Evolutionary conservation across 164 flowering plant genomes (phyloP).

Genomic region (Macadamia tetraphylla): DNA sequence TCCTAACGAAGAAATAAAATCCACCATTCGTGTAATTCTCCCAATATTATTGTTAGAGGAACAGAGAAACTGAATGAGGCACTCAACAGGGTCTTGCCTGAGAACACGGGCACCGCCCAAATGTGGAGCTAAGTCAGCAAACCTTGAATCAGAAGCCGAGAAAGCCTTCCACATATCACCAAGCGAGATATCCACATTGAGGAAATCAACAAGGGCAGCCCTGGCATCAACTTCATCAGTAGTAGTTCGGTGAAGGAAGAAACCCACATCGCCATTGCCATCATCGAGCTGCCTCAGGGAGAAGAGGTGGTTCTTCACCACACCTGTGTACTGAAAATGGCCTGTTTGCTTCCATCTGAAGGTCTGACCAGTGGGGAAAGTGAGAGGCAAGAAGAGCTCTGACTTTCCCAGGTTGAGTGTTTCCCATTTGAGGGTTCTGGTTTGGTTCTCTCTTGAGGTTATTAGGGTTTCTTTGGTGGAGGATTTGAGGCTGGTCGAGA

Average conservation of each 20-base stretch:
- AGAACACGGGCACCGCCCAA: slow-evolving; percentile 83
- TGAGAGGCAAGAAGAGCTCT: slow-evolving; percentile 80
- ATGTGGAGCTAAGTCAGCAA: slow-evolving; percentile 52
- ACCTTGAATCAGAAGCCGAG: slow-evolving; percentile 54
- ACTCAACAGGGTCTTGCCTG: slow-evolving; percentile 91
- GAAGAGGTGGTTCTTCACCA: slow-evolving; percentile 62
- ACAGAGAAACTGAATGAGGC: slow-evolving; percentile 79
- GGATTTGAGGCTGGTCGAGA: slow-evolving; percentile 15
- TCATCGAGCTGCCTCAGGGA: slow-evolving; percentile 64
- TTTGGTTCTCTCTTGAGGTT: neutral
- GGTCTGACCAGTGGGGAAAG: slow-evolving; percentile 98
- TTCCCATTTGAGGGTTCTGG: slow-evolving; percentile 38
- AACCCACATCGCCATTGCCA: slow-evolving; percentile 39
- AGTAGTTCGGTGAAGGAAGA: slow-evolving; percentile 34
- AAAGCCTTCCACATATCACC: slow-evolving; percentile 60
- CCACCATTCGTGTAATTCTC: slow-evolving; percentile 88
- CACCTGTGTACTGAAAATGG: slow-evolving; percentile 64
- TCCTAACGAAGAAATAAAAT: slow-evolving; percentile 62
- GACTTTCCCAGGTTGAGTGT: slow-evolving; percentile 55
- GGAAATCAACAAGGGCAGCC: slow-evolving; percentile 51
- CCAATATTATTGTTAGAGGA: slow-evolving; percentile 83
- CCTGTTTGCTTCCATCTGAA: slow-evolving; percentile 87
- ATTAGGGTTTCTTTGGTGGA: slow-evolving; percentile 10
- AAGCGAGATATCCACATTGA: slow-evolving; percentile 63
- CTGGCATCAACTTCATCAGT: slow-evolving; percentile 25